Conservation (phyloP, 176 grass and related monocot genomes). For the Cocos nucifera region DNA sequence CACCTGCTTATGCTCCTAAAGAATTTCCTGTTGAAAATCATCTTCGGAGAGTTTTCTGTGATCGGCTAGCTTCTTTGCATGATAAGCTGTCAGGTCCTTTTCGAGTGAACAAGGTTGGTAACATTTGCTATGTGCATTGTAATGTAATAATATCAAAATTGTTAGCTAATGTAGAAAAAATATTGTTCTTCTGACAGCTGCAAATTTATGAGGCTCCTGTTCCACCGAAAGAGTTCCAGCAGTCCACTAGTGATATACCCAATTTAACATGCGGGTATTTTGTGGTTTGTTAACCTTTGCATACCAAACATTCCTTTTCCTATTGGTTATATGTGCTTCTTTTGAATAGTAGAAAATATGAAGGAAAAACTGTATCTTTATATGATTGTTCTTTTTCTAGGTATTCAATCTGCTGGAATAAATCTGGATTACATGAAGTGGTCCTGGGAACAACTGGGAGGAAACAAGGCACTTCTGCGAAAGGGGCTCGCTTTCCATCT, state of each 20-base stretch:
- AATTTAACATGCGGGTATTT: constrained; percentile 92
- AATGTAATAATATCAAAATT: not conserved
- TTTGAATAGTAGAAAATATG: not conserved
- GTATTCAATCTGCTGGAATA: constrained; percentile 93
- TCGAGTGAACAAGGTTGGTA: constrained; percentile 35
- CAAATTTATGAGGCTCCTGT: constrained; percentile 51
- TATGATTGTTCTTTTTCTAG: constrained; percentile 22
- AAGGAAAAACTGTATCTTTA: not conserved
- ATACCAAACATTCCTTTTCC: not conserved
- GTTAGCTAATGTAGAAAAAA: constrained; percentile 8
- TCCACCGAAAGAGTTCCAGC: constrained; percentile 58
- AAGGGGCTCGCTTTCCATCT: constrained; percentile 49
- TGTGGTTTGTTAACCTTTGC: constrained; percentile 29
- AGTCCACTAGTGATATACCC: constrained; percentile 24
- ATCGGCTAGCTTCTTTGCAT: constrained; percentile 29
- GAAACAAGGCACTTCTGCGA: constrained; percentile 83
- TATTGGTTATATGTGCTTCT: not conserved
- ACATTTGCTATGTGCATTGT: constrained; percentile 2
- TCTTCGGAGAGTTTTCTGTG: constrained; percentile 32
- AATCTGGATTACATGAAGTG: constrained; percentile 67
- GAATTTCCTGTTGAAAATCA: constrained; percentile 33
- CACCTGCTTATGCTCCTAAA: constrained; percentile 25
- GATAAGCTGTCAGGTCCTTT: constrained; percentile 19
- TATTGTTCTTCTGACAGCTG: constrained; percentile 28
- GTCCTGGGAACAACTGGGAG: constrained; percentile 76